Conservation (phyloP, 2,329 filamentous ascomycete species). For the Botrytis porri region DNA sequence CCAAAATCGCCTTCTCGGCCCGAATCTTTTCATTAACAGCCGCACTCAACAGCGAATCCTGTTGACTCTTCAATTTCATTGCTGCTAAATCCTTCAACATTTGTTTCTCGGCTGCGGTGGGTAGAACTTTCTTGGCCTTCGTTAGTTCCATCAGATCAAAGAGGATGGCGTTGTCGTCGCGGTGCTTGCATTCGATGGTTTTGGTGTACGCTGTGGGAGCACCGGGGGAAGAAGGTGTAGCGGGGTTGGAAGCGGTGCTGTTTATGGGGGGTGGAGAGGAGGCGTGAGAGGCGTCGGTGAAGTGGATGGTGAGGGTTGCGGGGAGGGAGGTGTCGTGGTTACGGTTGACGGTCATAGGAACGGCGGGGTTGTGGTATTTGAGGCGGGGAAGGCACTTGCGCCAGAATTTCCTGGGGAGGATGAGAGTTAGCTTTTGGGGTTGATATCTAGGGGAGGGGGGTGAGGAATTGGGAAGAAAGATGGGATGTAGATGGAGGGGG, state of each 20-base stretch:
- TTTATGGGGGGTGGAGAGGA: conserved; percentile 17
- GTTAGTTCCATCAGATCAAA: conserved; percentile 60
- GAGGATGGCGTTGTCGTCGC: conserved; percentile 60
- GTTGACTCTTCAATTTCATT: conserved; percentile 48
- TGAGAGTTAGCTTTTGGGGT: neutral
- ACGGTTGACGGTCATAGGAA: conserved; percentile 80
- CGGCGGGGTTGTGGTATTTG: conserved; percentile 88
- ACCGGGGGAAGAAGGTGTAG: conserved; percentile 30
- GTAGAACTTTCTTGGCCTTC: conserved; percentile 53
- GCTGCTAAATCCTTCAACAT: conserved; percentile 58
- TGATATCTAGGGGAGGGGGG: conserved; percentile 26
- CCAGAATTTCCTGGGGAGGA: conserved; percentile 77
- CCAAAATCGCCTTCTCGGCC: conserved; percentile 58
- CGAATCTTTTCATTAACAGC: conserved; percentile 55
- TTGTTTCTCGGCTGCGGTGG: conserved; percentile 57
- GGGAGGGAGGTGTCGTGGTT: conserved; percentile 53
- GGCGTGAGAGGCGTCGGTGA: conserved; percentile 41
- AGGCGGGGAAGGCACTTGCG: conserved; percentile 74
- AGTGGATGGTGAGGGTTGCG: conserved; percentile 65
- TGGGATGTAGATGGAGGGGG: neutral
- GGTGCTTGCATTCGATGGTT: conserved; percentile 60
- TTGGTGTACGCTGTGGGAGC: conserved; percentile 39
- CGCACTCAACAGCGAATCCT: conserved; percentile 53
- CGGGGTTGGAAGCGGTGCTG: conserved; percentile 45
- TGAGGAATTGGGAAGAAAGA: neutral